Evolutionary conservation across 345 rosid species (phyloP).

Genomic region (Atalantia buxifolia): DNA sequence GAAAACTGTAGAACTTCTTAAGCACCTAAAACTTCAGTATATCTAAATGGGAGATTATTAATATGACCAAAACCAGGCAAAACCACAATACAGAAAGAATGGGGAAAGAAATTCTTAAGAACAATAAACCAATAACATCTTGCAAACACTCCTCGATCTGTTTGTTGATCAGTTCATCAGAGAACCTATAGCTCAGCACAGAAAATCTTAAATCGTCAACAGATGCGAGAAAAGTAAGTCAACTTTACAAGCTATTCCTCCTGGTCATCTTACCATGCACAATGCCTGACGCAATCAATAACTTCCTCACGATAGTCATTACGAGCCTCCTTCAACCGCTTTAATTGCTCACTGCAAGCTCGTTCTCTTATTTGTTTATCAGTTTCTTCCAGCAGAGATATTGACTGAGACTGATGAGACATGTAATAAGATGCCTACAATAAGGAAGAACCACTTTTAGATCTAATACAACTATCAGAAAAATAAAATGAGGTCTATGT

Average conservation of each 20-base stretch:
- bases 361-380: constrained; percentile 87
- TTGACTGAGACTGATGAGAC: constrained; percentile 85
- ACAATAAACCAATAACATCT: background rate
- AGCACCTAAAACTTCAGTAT: background rate
- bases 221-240: constrained; percentile 10
- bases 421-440: constrained; percentile 82
- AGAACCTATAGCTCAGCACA: background rate
- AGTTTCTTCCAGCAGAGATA: constrained; percentile 86
- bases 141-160: background rate
- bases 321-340: constrained; percentile 89
- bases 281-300: constrained; percentile 81
- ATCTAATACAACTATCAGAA: constrained; percentile 3
- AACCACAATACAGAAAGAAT: background rate
- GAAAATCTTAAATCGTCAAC: background rate
- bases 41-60: background rate
- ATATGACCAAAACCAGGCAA: background rate
- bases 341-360: constrained; percentile 61
- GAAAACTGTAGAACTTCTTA: background rate
- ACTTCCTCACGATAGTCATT: constrained; percentile 81
- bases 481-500: background rate
- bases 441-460: constrained; percentile 26
- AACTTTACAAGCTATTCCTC: constrained; percentile 5
- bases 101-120: background rate
- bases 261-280: constrained; percentile 63
- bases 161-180: background rate